A percentile compares a stretch with the other conserved stretches of the same genome.
Conservation (phyloP, 140 eudicot species). For the Senecio squalidus region DNA sequence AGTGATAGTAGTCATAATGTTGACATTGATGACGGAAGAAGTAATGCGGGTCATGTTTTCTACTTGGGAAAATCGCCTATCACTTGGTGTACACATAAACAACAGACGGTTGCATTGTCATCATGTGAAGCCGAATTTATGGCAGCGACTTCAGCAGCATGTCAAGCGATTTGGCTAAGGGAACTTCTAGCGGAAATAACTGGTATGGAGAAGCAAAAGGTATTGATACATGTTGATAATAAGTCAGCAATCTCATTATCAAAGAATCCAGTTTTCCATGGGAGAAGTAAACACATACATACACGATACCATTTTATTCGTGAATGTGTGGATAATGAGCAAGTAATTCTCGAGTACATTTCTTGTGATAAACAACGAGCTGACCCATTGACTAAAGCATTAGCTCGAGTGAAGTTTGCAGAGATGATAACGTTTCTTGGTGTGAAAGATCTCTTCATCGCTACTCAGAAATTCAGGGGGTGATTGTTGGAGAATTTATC, state of each 20-base stretch:
- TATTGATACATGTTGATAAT: background rate
- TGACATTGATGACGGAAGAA: background rate
- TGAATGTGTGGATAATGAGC: too few species aligned
- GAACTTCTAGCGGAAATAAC: background rate
- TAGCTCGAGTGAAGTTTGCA: too few species aligned
- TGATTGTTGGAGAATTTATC: too few species aligned
- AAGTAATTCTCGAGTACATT: too few species aligned
- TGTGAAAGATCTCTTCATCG: too few species aligned
- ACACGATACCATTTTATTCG: background rate
- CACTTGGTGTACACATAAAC: background rate
- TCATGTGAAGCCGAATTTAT: background rate
- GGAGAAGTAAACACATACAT: background rate
- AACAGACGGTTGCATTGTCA: background rate
- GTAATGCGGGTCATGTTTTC: background rate
- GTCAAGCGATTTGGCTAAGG: background rate
- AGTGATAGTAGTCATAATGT: constrained; percentile 1
- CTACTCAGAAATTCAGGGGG: too few species aligned
- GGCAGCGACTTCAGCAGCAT: too few species aligned
- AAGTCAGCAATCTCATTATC: background rate
- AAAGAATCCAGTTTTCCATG: background rate
- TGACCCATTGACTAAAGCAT: too few species aligned
- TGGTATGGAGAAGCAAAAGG: background rate
- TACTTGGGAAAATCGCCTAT: background rate
- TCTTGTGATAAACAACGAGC: too few species aligned
- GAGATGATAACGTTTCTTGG: too few species aligned